phyloP scores from a whole-genome alignment of 805 yeast species.

The Candida morakotiae region DNA sequence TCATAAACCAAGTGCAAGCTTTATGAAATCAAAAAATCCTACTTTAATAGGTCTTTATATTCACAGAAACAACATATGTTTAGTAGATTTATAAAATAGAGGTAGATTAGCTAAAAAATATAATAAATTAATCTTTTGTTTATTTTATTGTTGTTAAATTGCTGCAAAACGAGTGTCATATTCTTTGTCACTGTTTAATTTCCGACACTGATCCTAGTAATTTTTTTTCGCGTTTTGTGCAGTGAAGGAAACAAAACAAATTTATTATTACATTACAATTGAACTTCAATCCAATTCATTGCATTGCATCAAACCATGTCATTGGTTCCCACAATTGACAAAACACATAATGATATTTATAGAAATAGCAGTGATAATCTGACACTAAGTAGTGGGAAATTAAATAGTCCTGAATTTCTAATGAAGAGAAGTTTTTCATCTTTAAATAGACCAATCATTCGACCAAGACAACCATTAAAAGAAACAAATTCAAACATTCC shows the following conservation, averaged over 20 bases:
- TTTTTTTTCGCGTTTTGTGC: slow-evolving; percentile 3
- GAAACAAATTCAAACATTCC: slow-evolving; percentile 40
- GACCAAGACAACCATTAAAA: slow-evolving; percentile 30
- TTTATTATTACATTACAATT: neutral
- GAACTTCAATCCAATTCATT: no score
- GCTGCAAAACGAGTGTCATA: neutral
- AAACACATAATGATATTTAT: neutral
- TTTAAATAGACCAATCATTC: slow-evolving; percentile 4
- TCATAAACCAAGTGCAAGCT: no score
- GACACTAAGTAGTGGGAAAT: neutral
- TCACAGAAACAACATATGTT: no score
- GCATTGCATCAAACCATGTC: neutral
- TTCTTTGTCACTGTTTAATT: neutral
- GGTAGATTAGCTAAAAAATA: no score
- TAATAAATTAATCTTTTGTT: no score
- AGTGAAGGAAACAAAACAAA: neutral
- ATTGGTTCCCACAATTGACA: neutral
- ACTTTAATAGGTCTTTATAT: no score
- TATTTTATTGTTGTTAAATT: no score
- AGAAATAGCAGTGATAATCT: neutral
- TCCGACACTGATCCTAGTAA: neutral
- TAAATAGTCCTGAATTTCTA: neutral
- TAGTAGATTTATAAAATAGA: no score
- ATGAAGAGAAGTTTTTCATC: slow-evolving; percentile 10
- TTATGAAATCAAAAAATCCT: no score